Conservation (phyloP, 176 grass and related monocot species). For the Avena insularis region DNA sequence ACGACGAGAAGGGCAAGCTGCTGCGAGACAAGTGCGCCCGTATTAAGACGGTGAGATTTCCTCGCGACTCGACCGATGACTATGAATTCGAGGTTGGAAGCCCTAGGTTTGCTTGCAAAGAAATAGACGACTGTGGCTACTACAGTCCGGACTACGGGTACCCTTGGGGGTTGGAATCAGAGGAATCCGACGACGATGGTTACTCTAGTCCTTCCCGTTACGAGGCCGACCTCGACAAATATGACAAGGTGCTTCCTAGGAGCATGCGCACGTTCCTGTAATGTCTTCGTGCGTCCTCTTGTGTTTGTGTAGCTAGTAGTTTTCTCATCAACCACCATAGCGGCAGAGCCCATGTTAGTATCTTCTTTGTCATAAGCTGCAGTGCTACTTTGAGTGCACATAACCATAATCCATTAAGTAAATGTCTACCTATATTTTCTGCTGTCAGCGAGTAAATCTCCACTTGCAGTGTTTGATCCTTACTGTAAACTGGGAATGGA, state of each 20-base stretch:
- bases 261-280: not conserved
- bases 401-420: not conserved
- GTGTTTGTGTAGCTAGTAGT: not conserved
- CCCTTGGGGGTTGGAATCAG: not conserved
- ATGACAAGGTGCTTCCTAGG: constrained; percentile 11
- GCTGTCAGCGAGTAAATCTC: not conserved
- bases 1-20: not conserved
- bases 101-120: not conserved
- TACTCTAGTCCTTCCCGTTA: not conserved
- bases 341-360: not conserved
- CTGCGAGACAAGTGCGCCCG: not conserved
- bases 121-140: not conserved
- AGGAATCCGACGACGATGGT: not conserved
- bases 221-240: constrained; percentile 6
- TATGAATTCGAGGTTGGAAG: not conserved
- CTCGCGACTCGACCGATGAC: not conserved
- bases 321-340: not conserved
- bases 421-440: not conserved
- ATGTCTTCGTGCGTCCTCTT: not conserved
- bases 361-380: not conserved
- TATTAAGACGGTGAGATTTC: not conserved
- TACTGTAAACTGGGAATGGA: too few species aligned
- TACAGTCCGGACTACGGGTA: not conserved
- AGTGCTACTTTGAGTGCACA: not conserved
- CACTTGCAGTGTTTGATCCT: not conserved